Base-by-base conservation (phyloP, 768 basidiomycete genomes). In the Leccinellum rugosiceps region DNA sequence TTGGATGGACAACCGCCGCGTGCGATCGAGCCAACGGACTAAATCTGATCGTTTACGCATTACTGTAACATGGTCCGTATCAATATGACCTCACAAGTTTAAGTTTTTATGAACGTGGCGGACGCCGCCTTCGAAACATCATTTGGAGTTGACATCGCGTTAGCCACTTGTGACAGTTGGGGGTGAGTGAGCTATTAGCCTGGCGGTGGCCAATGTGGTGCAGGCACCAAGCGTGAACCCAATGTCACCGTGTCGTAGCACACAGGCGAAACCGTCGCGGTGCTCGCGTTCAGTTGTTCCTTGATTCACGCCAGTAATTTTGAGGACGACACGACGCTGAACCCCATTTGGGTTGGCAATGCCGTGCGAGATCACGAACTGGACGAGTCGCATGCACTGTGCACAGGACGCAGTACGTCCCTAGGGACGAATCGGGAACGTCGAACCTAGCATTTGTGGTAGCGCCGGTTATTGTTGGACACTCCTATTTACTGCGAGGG, bases 291-390 rank as follows among this genome's bases (percentile, higher is more conserved):
- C 38, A 28, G 19, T 38, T 31, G 50, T 57, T 52, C 53, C 59
- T 50, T 43, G 58, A 56, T 54, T 43, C 58, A 60, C 52, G 54
- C 54, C 38, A 61, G 25, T 55, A 43, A 51, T 46, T 9, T 34
- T 50, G 47, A 49, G 47, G 55, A 56, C 35, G 46, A 52, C 62
- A 58, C 62, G 51, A 32, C 31, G 35, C 14, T 23, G 30, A 38
- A 30, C 50, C 35, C 41, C 65, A 56, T 62, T 62, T 63, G 50
- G 56, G 54, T 51, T 56, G 48, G 57, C 56, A 54, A 57, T 57
- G 44, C 60, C 60, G 54, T 32, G 31, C 23, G 53, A 54, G 32
- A 57, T 58, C 53, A 31, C n/a, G 38, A n/a, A 43, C 41, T 43
- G 6, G 52, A 54, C 17, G 35, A n/a, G 23, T 41, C 31, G 34